Evolutionary conservation across 2,329 filamentous ascomycete species (phyloP).

Genomic region (Myriosclerotinia duriaeana): DNA sequence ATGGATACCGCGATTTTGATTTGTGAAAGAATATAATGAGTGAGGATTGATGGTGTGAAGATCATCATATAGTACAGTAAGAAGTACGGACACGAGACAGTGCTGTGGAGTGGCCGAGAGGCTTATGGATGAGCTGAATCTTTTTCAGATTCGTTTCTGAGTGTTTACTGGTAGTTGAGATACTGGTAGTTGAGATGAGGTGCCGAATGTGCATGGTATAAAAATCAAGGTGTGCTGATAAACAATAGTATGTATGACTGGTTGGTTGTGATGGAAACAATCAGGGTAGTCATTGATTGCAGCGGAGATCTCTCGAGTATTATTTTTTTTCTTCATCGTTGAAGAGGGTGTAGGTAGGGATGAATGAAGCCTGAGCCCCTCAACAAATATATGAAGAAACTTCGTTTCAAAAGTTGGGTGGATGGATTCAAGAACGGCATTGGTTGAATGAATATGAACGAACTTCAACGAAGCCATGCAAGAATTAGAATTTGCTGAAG

Average conservation of each 20-base stretch:
- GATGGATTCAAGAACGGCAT: neutral
- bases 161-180: neutral
- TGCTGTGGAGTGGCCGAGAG: neutral
- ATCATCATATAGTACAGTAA: neutral
- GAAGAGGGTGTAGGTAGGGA: neutral
- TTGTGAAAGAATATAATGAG: neutral
- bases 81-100: neutral
- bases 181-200: no score
- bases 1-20: neutral
- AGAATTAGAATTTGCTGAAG: neutral
- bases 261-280: neutral
- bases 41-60: neutral
- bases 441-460: neutral
- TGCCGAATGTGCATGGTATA: neutral
- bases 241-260: no score
- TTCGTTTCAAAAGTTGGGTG: neutral
- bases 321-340: no score
- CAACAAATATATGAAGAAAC: neutral
- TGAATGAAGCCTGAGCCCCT: neutral
- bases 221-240: neutral
- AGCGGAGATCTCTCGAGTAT: neutral
- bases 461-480: no score
- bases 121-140: neutral
- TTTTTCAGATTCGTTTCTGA: neutral
- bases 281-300: neutral